A percentile compares a stretch with the other conserved stretches of the same genome.
Conservation (phyloP, 2,329 filamentous ascomycete genomes). For the Hymenoscyphus fructigenus region DNA sequence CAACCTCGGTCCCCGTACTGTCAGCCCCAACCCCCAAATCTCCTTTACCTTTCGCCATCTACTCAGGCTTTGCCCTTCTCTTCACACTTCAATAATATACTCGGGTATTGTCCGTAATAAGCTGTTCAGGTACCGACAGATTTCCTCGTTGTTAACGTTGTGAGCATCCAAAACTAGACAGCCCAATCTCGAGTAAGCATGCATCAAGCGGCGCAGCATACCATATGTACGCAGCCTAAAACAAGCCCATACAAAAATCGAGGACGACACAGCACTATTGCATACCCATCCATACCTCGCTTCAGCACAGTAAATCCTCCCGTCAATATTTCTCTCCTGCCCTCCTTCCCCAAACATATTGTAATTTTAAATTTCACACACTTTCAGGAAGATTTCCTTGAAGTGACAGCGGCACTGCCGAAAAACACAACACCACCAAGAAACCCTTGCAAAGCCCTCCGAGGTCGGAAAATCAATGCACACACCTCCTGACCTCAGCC, state of each 20-base stretch:
- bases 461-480: too few relatives aligned
- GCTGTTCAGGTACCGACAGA: not conserved
- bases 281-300: too few relatives aligned
- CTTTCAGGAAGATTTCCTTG: not conserved
- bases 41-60: conserved; percentile 10
- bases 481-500: too few relatives aligned
- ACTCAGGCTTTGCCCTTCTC: not conserved
- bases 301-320: not conserved
- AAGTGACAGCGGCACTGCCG: not conserved
- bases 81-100: not conserved
- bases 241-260: too few relatives aligned
- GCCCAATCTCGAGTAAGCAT: too few relatives aligned
- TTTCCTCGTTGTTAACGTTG: not conserved
- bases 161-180: too few relatives aligned
- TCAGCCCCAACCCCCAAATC: conserved; percentile 33
- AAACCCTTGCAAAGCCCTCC: not conserved
- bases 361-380: not conserved
- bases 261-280: too few relatives aligned
- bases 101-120: not conserved
- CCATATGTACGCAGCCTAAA: too few relatives aligned
- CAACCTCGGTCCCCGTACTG: conserved; percentile 39
- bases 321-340: conserved; percentile 1
- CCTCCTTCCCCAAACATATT: not conserved
- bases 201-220: not conserved
- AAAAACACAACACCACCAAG: not conserved